phyloP scores from a whole-genome alignment of 441 rosid genomes.

The Eutrema salsugineum region DNA sequence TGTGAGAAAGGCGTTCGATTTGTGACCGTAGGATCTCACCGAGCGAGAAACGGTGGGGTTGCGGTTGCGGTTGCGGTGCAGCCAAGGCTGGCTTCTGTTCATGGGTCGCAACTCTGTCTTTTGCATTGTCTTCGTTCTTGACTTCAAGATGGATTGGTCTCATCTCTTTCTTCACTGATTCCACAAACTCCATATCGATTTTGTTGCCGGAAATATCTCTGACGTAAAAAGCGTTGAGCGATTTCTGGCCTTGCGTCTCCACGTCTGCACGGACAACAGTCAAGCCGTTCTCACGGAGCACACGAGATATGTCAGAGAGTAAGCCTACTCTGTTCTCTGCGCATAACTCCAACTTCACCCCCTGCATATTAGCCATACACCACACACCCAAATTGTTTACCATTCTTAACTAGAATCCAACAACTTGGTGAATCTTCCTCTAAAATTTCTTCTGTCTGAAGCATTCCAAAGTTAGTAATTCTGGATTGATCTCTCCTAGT shows the following conservation, averaged over 20 bases:
- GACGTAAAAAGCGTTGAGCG: constrained; percentile 61
- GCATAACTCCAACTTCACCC: constrained; percentile 80
- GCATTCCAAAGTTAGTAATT: constrained; percentile 1
- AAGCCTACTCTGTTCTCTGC: constrained; percentile 83
- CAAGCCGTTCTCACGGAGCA: constrained; percentile 90
- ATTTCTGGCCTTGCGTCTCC: constrained; percentile 77
- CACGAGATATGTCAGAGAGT: constrained; percentile 83
- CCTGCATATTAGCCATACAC: constrained; percentile 49
- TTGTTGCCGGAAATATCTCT: constrained; percentile 54
- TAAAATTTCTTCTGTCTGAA: background rate
- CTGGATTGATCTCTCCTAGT: background rate
- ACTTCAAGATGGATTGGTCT: constrained; percentile 52
- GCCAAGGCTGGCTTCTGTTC: background rate
- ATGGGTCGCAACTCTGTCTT: background rate
- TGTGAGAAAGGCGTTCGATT: constrained; percentile 49
- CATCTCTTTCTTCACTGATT: constrained; percentile 68
- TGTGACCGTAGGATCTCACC: constrained; percentile 52
- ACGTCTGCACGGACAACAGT: constrained; percentile 90
- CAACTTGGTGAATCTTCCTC: constrained; percentile 16
- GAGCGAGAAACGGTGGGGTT: constrained; percentile 35
- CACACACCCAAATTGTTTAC: constrained; percentile 13
- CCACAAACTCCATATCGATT: constrained; percentile 57
- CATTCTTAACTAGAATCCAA: constrained; percentile 4
- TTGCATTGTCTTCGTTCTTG: constrained; percentile 19
- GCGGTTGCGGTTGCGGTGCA: constrained; percentile 17